Conservation (phyloP, 2,329 filamentous ascomycete species). For the Colletotrichum sp. region DNA sequence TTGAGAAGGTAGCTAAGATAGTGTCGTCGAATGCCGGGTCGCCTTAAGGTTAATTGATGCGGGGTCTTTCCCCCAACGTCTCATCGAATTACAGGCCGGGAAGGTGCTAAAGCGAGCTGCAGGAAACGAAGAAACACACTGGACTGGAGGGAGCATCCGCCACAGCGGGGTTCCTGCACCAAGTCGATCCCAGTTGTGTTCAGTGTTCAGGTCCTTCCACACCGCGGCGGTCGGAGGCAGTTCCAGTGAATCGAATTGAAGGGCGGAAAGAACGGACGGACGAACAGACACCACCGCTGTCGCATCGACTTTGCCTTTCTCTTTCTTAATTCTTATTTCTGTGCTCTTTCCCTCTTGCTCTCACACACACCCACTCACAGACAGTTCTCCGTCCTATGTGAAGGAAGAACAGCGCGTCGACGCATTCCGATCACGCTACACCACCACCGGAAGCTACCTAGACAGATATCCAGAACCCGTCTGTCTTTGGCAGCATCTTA, state of each 20-base stretch:
- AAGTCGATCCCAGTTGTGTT: neutral
- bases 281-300: neutral
- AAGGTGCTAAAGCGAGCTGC: neutral
- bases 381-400: neutral
- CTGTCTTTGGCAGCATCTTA: neutral
- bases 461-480: neutral
- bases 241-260: neutral
- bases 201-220: neutral
- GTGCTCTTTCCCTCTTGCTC: neutral
- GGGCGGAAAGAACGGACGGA: neutral
- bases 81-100: neutral
- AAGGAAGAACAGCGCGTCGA: neutral
- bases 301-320: neutral
- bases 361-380: neutral
- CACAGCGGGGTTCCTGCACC: conserved; percentile 16
- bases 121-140: neutral
- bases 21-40: neutral
- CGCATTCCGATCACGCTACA: neutral
- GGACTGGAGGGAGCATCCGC: neutral
- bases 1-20: neutral
- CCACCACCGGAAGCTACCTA: neutral
- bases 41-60: conserved; percentile 7
- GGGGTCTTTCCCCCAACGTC: neutral
- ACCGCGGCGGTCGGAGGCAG: neutral
- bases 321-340: neutral